phyloP scores from a whole-genome alignment of 257 asterid genomes.

The Jasminum sambac region DNA sequence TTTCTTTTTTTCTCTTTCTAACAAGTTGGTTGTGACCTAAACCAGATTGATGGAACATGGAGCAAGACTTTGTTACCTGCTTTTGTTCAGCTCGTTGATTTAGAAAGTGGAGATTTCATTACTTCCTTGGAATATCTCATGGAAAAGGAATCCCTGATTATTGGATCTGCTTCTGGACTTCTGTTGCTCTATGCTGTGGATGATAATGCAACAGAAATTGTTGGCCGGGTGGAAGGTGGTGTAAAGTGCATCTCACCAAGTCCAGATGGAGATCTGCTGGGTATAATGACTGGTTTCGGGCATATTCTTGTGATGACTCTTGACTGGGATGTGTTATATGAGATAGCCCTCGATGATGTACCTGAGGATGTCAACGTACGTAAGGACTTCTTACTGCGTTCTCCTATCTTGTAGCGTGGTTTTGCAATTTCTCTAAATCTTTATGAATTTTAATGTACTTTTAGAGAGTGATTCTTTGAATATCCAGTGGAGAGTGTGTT shows the following conservation, averaged over 20 bases:
- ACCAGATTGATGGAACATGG: slow-evolving; percentile 55
- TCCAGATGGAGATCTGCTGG: slow-evolving; percentile 95
- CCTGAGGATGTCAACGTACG: slow-evolving; percentile 81
- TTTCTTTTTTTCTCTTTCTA: slow-evolving; percentile 14
- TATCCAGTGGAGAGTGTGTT: not conserved
- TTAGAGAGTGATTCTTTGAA: not conserved
- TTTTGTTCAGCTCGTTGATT: slow-evolving; percentile 47
- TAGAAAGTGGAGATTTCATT: slow-evolving; percentile 76
- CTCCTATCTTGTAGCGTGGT: slow-evolving; percentile 11
- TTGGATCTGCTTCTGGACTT: slow-evolving; percentile 80
- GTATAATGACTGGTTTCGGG: slow-evolving; percentile 79
- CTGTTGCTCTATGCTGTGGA: slow-evolving; percentile 66
- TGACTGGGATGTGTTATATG: slow-evolving; percentile 94
- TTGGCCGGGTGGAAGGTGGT: slow-evolving; percentile 96
- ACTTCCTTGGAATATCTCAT: slow-evolving; percentile 82
- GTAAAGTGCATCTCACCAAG: slow-evolving; percentile 89
- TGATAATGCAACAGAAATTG: slow-evolving; percentile 64
- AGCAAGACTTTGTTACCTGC: slow-evolving; percentile 33
- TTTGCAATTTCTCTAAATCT: not conserved
- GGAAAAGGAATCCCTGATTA: slow-evolving; percentile 91
- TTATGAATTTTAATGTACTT: not conserved
- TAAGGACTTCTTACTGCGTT: slow-evolving; percentile 63
- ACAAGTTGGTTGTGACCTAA: slow-evolving; percentile 13
- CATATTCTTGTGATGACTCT: slow-evolving; percentile 87
- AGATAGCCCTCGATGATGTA: slow-evolving; percentile 75